Base-by-base conservation (phyloP, 192 early-diverging fungal species). In the Spizellomyces sp. region DNA sequence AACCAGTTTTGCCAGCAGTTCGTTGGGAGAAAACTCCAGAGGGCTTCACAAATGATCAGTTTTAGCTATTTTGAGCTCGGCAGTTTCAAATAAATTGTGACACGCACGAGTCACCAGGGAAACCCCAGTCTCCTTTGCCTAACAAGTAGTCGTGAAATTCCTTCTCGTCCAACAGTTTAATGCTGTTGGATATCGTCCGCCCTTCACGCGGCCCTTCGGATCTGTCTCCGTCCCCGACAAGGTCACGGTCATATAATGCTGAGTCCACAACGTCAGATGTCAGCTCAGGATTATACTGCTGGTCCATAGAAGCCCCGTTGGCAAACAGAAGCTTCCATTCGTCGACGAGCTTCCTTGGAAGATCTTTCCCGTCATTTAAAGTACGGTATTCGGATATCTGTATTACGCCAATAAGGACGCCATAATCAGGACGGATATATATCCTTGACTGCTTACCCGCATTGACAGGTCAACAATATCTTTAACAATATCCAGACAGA, bases 271-370 rank as follows among this genome's bases (percentile, higher is more conserved):
- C 27, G 58, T 88, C 85, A 48, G 74, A 56, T 19, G 77, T 75
- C 2, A 86, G 48, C 15, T 78, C 76, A 6, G 80, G 52, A 46
- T 79, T 67, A 70, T 81, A 81, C 54, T 63, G 58, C 45, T 59
- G 67, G 5, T 75, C 45, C 48, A 88, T 48, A 27, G 82, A 65
- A 54, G 76, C 58, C 45, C 77, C 79, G n/a, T 75, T 62, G 9
- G 78, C 45, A 71, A 88, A 87, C 22, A 88, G 70, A 9, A 69
- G 79, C 74, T 88, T 88, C 85, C 85, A 87, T 58, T 88, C 83
- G 8, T 80, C 64, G 41, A 88, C 22, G 42, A 82, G 66, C 58
- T 82, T 84, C 52, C 45, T 45, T 19, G 83, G 83, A 5, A 82
- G 61, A 41, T 87, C 81, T 17, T 72, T 73, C 10, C 76, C 75